Percentiles rank a stretch among this genome's conserved stretches.
Conservation (phyloP, 805 yeast genomes). For the Sporopachydermia quercuum region DNA sequence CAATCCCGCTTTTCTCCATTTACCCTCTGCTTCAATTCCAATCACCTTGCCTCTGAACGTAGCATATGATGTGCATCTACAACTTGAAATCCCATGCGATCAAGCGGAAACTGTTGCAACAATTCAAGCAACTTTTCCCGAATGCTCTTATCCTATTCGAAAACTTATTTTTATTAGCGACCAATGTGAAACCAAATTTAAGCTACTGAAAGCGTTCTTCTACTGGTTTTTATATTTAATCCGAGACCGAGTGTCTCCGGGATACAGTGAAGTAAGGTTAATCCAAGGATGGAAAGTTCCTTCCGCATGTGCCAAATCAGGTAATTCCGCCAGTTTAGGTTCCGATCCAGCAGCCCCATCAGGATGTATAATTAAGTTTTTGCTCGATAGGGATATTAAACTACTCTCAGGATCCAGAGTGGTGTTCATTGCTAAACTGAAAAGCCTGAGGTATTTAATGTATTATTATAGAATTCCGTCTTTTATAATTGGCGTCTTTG, state of each 20-base stretch:
- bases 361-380: neutral
- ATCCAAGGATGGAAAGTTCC: neutral
- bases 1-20: no score
- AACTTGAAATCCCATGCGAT: neutral
- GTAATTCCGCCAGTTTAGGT: no score
- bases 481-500: neutral
- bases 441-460: neutral
- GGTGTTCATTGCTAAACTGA: neutral
- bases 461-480: neutral
- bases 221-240: neutral
- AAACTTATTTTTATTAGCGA: no score
- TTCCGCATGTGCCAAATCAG: neutral
- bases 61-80: neutral
- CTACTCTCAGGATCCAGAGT: neutral
- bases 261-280: neutral
- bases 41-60: neutral
- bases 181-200: neutral
- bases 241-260: neutral
- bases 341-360: no score
- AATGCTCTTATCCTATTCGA: no score
- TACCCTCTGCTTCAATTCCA: neutral
- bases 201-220: neutral
- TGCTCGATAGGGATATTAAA: neutral
- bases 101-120: neutral
- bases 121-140: no score